Evolutionary conservation across 257 asterid species (phyloP).

Genomic region (Hygrophila difformis): DNA sequence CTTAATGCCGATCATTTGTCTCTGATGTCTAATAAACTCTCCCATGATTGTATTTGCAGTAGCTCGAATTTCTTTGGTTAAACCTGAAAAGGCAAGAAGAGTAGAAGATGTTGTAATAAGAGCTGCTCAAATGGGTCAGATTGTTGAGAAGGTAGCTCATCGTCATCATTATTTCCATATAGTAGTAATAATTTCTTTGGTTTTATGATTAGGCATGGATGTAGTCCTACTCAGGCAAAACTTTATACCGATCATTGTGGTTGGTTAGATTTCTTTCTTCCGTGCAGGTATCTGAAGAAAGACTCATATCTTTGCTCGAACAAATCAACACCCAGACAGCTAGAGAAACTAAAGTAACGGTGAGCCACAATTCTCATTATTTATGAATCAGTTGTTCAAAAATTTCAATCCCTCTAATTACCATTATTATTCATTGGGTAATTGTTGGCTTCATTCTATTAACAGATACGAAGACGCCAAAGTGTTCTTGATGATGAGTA

Average conservation of each 20-base stretch:
- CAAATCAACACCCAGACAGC: slow-evolving; percentile 92
- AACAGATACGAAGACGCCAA: slow-evolving; percentile 78
- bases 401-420: no score
- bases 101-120: slow-evolving; percentile 89
- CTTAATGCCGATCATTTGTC: no score
- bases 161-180: no score
- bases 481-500: slow-evolving; percentile 87
- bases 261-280: not conserved
- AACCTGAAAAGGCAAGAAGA: slow-evolving; percentile 97
- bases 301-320: slow-evolving; percentile 80
- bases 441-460: not conserved
- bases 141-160: slow-evolving; percentile 61
- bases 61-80: slow-evolving; percentile 94
- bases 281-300: slow-evolving; percentile 81
- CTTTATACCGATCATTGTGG: not conserved
- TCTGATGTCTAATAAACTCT: not conserved
- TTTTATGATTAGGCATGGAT: not conserved
- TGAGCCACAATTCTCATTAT: slow-evolving; percentile 29
- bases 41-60: slow-evolving; percentile 31
- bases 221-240: not conserved
- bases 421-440: not conserved
- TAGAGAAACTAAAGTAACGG: slow-evolving; percentile 92
- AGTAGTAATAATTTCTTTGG: not conserved
- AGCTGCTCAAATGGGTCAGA: slow-evolving; percentile 88
- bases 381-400: not conserved